phyloP scores from a whole-genome alignment of 2,329 filamentous ascomycete species.

The Hansfordia pulvinata region DNA sequence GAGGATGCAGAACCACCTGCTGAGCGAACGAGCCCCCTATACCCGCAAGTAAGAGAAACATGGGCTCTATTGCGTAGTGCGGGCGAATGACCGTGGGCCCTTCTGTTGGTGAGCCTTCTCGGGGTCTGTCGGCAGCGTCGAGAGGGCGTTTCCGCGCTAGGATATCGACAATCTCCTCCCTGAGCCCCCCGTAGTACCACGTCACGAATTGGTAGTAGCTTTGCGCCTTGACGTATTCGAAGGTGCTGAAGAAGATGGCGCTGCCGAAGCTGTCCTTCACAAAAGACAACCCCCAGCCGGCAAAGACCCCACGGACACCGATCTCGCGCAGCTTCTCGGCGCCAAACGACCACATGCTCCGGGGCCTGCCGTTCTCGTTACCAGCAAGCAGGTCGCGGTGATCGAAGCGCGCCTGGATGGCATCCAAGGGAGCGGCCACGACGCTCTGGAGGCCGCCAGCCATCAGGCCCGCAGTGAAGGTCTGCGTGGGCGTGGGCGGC shows the following conservation, averaged over 20 bases:
- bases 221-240: constrained; percentile 66
- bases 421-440: constrained; percentile 61
- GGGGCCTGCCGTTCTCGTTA: constrained; percentile 26
- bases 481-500: constrained; percentile 47
- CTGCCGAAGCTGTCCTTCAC: constrained; percentile 57
- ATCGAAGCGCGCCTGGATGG: constrained; percentile 61
- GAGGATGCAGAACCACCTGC: constrained; percentile 56
- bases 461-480: constrained; percentile 56
- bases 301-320: constrained; percentile 58
- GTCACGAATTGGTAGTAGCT: constrained; percentile 58
- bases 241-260: constrained; percentile 60
- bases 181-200: constrained; percentile 52
- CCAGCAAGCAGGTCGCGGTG: constrained; percentile 31
- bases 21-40: constrained; percentile 55
- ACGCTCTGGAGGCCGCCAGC: constrained; percentile 59
- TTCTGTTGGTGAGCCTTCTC: too few relatives aligned
- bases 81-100: constrained; percentile 46
- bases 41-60: constrained; percentile 57
- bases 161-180: constrained; percentile 34
- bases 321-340: constrained; percentile 57
- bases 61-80: constrained; percentile 63
- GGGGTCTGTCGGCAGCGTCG: too few relatives aligned
- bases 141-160: constrained; percentile 33
- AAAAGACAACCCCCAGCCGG: constrained; percentile 57
- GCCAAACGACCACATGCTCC: constrained; percentile 63